Conservation (phyloP, 441 rosid species). For the Capsella rubella region DNA sequence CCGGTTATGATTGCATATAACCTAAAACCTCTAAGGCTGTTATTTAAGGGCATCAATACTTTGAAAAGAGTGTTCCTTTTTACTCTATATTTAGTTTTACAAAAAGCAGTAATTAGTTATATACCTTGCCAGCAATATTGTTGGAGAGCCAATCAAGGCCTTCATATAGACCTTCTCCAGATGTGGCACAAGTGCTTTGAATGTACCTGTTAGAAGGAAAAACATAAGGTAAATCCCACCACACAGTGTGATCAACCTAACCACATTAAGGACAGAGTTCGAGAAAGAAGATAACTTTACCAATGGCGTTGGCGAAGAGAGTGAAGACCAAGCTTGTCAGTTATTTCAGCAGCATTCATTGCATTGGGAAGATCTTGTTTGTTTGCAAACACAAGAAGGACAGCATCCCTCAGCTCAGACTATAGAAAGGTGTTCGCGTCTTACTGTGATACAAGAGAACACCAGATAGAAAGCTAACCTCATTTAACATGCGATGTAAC, state of each 20-base stretch:
- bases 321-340: constrained; percentile 83
- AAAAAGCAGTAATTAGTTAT: not conserved
- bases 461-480: constrained; percentile 33
- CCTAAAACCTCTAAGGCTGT: constrained; percentile 6
- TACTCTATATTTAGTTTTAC: constrained; percentile 7
- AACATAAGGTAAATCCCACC: constrained; percentile 1
- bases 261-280: not conserved
- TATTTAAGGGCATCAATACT: not conserved
- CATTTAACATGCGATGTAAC: constrained; percentile 52
- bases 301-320: constrained; percentile 85
- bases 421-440: not conserved
- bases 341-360: constrained; percentile 81
- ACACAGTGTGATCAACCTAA: constrained; percentile 2
- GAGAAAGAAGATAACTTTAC: constrained; percentile 46
- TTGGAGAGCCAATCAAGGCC: constrained; percentile 54
- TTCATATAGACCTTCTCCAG: constrained; percentile 53
- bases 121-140: constrained; percentile 52
- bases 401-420: constrained; percentile 71
- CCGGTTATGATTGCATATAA: not conserved
- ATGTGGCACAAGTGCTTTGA: constrained; percentile 50
- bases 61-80: constrained; percentile 10
- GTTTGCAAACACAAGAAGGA: constrained; percentile 85
- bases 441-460: constrained; percentile 14
- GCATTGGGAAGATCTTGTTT: constrained; percentile 90
- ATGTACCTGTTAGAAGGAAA: constrained; percentile 43